Evolutionary conservation across 1,284 basidiomycete species (phyloP).

Genomic region (Papiliotrema nemorosa): DNA sequence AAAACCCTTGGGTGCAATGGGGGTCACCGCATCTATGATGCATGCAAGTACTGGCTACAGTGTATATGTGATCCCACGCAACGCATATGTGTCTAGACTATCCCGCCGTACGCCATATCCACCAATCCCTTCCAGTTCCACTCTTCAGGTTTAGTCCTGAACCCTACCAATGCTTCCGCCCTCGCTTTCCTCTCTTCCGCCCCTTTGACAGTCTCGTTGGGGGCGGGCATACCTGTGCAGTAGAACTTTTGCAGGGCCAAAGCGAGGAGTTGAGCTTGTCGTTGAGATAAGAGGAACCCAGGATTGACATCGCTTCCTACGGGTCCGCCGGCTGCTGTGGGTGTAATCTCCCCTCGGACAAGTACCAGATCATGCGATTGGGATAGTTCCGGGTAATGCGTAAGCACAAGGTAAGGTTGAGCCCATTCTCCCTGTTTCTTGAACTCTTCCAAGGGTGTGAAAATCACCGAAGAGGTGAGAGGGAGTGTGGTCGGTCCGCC

Average conservation of each 20-base stretch:
- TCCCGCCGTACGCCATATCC: conserved; percentile 42
- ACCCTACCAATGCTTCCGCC: conserved; percentile 33
- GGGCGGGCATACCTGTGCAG: conserved; percentile 29
- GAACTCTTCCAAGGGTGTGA: conserved; percentile 93
- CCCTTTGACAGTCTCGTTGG: conserved; percentile 25
- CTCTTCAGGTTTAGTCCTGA: conserved; percentile 44
- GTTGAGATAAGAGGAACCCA: conserved; percentile 64
- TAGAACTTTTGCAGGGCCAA: conserved; percentile 80
- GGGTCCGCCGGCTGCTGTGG: conserved; percentile 43
- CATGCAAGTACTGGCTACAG: not conserved
- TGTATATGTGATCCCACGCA: too few relatives aligned
- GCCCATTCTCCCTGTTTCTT: conserved; percentile 82
- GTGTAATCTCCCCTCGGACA: conserved; percentile 87
- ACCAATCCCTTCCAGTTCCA: conserved; percentile 48
- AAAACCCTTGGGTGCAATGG: too few relatives aligned
- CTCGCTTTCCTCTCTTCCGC: conserved; percentile 36
- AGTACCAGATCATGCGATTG: conserved; percentile 77
- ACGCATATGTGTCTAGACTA: too few relatives aligned
- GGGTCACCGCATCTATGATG: too few relatives aligned
- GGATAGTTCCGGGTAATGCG: conserved; percentile 86
- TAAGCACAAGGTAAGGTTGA: conserved; percentile 84
- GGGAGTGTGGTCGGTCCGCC: conserved; percentile 37
- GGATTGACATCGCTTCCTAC: conserved; percentile 33
- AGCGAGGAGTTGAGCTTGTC: conserved; percentile 75
- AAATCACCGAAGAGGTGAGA: conserved; percentile 63